phyloP scores from a whole-genome alignment of 1,284 basidiomycete genomes.

The Nidula niveotomentosa region DNA sequence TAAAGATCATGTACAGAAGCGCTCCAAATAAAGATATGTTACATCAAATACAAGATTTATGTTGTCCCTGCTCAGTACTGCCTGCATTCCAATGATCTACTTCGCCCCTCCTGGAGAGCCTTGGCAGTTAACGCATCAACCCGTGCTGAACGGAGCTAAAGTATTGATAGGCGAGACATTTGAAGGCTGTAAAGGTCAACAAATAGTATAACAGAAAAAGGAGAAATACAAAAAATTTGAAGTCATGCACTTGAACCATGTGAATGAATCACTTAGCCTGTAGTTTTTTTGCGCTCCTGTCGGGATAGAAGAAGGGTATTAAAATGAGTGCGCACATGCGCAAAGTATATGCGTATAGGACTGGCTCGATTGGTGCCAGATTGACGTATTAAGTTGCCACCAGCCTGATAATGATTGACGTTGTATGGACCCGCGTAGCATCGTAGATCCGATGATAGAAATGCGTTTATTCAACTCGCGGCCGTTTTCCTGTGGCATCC shows the following conservation, averaged over 20 bases:
- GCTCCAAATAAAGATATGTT: too few species aligned
- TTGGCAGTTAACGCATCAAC: too few species aligned
- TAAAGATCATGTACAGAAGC: too few species aligned
- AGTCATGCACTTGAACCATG: background rate
- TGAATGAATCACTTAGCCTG: constrained; percentile 13
- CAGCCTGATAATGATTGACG: background rate
- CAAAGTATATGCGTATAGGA: background rate
- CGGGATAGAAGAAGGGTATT: background rate
- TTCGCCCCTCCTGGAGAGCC: too few species aligned
- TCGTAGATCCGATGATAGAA: background rate
- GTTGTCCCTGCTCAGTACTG: too few species aligned
- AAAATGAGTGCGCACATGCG: background rate
- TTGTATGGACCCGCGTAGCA: background rate
- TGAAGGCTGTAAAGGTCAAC: background rate
- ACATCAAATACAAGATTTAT: too few species aligned
- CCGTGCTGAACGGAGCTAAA: too few species aligned
- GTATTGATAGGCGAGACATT: too few species aligned
- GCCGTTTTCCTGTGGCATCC: constrained; percentile 23
- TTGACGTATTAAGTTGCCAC: background rate
- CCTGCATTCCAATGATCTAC: too few species aligned
- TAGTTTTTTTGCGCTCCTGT: background rate
- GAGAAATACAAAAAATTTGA: background rate
- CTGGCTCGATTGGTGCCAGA: background rate
- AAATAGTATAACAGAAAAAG: background rate
- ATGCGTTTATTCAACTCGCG: constrained; percentile 22